phyloP scores from a whole-genome alignment of 805 yeast genomes.

The Clavispora vitiphila region DNA sequence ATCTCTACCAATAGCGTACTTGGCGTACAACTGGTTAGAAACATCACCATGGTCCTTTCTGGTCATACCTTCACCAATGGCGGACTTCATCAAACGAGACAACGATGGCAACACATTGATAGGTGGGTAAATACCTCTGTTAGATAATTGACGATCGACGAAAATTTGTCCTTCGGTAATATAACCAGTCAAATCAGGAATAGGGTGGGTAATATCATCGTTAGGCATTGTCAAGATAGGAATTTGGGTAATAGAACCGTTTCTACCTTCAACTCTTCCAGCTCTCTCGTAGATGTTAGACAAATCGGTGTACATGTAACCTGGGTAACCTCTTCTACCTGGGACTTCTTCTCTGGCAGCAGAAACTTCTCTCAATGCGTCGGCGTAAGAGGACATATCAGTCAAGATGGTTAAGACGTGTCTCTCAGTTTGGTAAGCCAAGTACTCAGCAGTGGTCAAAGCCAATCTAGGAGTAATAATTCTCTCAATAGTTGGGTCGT shows the following conservation, averaged over 20 bases:
- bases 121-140: conserved; percentile 98
- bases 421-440: conserved; percentile 98
- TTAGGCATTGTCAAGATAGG: conserved; percentile 99
- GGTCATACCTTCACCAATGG: conserved; percentile 99
- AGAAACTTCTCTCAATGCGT: conserved; percentile 98
- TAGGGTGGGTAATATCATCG: conserved; percentile 99
- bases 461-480: conserved; percentile 99
- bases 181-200: conserved; percentile 99
- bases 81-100: conserved; percentile 97
- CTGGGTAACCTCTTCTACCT: conserved; percentile 99
- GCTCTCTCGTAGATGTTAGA: conserved; percentile 99
- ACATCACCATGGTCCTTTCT: conserved; percentile 99
- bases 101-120: conserved; percentile 96
- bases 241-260: conserved; percentile 98
- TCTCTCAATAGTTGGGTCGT: conserved; percentile 99
- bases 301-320: conserved; percentile 99
- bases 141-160: conserved; percentile 91
- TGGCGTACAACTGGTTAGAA: conserved; percentile 97
- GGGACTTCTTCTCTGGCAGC: conserved; percentile 99
- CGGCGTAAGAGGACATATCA: conserved; percentile 99
- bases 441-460: conserved; percentile 94
- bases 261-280: conserved; percentile 99
- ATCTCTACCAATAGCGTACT: conserved; percentile 99
- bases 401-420: conserved; percentile 97
- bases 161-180: conserved; percentile 99